Evolutionary conservation across 108 stramenopile species (phyloP).

Genomic region (Aureococcus anophagefferens): DNA sequence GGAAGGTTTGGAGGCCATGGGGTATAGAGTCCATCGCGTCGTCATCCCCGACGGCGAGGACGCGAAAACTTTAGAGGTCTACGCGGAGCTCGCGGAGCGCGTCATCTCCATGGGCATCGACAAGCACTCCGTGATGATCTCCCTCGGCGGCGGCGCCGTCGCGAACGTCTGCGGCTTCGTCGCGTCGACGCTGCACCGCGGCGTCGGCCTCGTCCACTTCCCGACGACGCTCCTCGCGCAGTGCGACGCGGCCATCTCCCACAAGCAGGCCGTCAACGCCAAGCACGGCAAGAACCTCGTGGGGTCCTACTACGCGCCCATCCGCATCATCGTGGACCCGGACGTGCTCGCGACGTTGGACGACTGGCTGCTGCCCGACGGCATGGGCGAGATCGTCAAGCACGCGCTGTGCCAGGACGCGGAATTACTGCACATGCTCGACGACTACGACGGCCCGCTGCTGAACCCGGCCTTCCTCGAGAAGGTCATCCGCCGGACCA

Average conservation of each 20-base stretch:
- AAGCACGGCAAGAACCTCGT: conserved; percentile 33
- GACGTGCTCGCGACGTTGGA: conserved; percentile 23
- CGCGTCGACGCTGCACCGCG: conserved; percentile 28
- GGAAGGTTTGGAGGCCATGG: background rate
- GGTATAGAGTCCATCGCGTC: background rate
- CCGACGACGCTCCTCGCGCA: conserved; percentile 31
- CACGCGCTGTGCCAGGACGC: conserved; percentile 25
- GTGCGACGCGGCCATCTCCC: conserved; percentile 31
- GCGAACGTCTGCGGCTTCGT: conserved; percentile 28
- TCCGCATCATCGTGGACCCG: conserved; percentile 31
- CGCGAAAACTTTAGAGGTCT: conserved; percentile 21
- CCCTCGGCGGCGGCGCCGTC: conserved; percentile 31
- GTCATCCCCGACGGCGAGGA: conserved; percentile 13
- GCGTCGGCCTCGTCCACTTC: conserved; percentile 27
- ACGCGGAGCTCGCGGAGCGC: conserved; percentile 4
- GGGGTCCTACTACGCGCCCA: conserved; percentile 32
- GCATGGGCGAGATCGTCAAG: conserved; percentile 39
- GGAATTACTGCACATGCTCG: conserved; percentile 18
- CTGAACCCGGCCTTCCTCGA: conserved; percentile 22
- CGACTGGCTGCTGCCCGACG: conserved; percentile 27
- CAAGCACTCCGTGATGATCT: conserved; percentile 32
- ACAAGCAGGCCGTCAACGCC: conserved; percentile 36
- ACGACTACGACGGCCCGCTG: conserved; percentile 13
- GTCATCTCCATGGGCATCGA: conserved; percentile 20
- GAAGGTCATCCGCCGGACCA: conserved; percentile 13